Percentiles rank a stretch among this genome's conserved stretches.
These are phyloP conservation scores for Dicorynia guianensis DNA, from an alignment of 306 rosid genomes.

Conservation along the genomic window DNA sequence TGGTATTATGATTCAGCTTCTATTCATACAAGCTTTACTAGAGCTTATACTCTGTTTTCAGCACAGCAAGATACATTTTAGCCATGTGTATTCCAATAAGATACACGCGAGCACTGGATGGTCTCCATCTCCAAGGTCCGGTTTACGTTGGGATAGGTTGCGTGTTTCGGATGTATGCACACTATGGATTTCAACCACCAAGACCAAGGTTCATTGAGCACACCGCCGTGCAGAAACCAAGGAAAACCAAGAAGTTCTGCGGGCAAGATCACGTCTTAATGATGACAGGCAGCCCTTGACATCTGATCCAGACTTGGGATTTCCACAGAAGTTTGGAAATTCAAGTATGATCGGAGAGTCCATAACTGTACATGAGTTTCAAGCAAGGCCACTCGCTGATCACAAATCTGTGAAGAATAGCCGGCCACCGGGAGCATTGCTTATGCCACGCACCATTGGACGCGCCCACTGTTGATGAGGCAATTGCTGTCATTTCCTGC, in stretches of 20 bases:
- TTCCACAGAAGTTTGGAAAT: conserved; percentile 79
- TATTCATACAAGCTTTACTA: background rate
- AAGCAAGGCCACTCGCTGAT: conserved; percentile 85
- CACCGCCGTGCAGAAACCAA: conserved; percentile 57
- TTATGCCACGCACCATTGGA: conserved; percentile 76
- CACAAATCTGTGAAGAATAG: conserved; percentile 77
- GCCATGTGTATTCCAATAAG: conserved; percentile 41
- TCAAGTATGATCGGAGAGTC: conserved; percentile 70
- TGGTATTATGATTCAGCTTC: conserved; percentile 49
- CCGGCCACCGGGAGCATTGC: conserved; percentile 78
- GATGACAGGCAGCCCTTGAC: conserved; percentile 66
- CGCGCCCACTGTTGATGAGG: conserved; percentile 88
- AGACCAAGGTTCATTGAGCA: conserved; percentile 79
- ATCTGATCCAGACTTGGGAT: conserved; percentile 57
- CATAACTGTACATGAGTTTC: conserved; percentile 74
- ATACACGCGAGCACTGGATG: conserved; percentile 89
- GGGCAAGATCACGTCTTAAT: conserved; percentile 37
- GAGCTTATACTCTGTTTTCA: background rate
- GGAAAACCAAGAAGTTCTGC: conserved; percentile 49
- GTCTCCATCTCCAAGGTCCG: conserved; percentile 93
- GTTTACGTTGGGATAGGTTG: conserved; percentile 89
- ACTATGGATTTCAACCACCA: conserved; percentile 90
- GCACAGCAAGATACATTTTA: background rate
- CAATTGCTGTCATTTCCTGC: conserved; percentile 86
- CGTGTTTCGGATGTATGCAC: conserved; percentile 85